Conservation (phyloP, 1,284 basidiomycete genomes). For the Rhodotorula glutinis region DNA sequence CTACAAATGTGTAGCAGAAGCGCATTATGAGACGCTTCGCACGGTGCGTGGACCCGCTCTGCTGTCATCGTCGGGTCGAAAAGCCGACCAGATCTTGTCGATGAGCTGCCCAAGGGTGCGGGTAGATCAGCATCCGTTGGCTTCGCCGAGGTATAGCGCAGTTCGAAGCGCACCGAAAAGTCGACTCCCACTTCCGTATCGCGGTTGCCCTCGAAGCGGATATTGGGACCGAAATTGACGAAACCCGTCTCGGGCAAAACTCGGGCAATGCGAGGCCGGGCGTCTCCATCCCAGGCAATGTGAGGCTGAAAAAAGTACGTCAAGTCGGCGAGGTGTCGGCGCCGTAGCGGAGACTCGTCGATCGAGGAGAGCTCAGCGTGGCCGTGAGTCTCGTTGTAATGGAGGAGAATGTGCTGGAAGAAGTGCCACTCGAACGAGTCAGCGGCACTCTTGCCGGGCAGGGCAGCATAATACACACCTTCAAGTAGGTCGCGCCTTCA, state of each 20-base stretch:
- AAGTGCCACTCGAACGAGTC: background rate
- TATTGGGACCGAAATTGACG: constrained; percentile 35
- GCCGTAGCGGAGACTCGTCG: constrained; percentile 2
- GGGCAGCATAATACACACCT: constrained; percentile 11
- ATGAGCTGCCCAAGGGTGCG: constrained; percentile 1
- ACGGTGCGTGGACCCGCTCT: constrained; percentile 34
- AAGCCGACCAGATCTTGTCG: constrained; percentile 39
- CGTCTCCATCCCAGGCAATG: constrained; percentile 47
- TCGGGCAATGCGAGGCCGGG: constrained; percentile 44
- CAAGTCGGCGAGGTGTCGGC: constrained; percentile 40
- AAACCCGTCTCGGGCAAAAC: constrained; percentile 45
- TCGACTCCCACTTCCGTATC: constrained; percentile 18
- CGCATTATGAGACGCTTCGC: constrained; percentile 13
- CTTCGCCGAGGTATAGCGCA: background rate
- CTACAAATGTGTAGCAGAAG: background rate
- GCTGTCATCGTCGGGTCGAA: constrained; percentile 10
- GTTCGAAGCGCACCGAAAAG: constrained; percentile 5
- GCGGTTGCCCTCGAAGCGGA: constrained; percentile 17
- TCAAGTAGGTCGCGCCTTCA: constrained; percentile 43
- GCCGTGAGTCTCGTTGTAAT: constrained; percentile 29
- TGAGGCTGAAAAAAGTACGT: constrained; percentile 50
- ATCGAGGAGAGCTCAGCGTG: background rate
- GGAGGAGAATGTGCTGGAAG: constrained; percentile 32
- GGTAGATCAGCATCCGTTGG: background rate
- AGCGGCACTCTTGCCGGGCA: background rate